Evolutionary conservation across 257 asterid genomes (phyloP).

Genomic region (Penstemon eatonii): DNA sequence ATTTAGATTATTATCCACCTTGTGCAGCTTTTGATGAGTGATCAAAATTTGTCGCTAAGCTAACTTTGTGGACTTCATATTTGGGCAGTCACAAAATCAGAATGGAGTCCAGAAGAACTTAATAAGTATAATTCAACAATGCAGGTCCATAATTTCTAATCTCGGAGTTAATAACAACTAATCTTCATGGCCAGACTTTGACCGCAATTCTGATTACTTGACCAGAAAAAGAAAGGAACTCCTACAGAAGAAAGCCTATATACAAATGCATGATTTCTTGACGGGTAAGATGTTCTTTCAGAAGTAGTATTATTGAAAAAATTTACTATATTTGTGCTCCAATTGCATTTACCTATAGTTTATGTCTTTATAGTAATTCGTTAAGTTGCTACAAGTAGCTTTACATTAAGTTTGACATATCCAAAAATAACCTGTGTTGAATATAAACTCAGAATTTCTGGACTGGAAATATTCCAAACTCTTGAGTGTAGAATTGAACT

Average conservation of each 20-base stretch:
- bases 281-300: background rate
- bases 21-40: no score
- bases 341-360: background rate
- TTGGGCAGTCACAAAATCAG: no score
- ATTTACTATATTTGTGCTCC: background rate
- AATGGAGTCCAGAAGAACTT: no score
- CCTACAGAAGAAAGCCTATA: background rate
- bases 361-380: background rate
- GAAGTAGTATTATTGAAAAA: background rate
- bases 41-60: no score
- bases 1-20: no score
- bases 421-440: slow-evolving; percentile 68
- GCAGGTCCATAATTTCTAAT: no score
- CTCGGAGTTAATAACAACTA: no score
- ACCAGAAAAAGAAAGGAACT: background rate
- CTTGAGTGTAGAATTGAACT: slow-evolving; percentile 53
- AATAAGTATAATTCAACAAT: no score
- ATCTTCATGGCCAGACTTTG: background rate
- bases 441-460: slow-evolving; percentile 76
- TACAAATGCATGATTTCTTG: background rate
- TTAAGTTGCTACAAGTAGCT: slow-evolving; percentile 2
- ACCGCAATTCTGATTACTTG: background rate
- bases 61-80: no score
- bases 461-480: slow-evolving; percentile 64
- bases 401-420: background rate